Evolutionary conservation across 75 land plant genomes (phyloP).

Genomic region (Pseudotsuga menziesii): DNA sequence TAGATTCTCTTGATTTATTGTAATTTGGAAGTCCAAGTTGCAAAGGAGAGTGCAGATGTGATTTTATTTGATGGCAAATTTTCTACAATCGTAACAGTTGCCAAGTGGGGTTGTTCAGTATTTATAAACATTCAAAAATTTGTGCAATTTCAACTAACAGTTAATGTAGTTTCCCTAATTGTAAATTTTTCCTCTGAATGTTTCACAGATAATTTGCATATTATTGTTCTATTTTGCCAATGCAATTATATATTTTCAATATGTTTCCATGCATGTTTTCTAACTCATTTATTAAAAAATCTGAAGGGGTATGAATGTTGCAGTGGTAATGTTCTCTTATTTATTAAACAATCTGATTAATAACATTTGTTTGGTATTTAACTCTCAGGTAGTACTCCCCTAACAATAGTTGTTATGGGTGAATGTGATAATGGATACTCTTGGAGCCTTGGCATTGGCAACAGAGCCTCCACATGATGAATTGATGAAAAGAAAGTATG

Average conservation of each 20-base stretch:
- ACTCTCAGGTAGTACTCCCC: constrained; percentile 72
- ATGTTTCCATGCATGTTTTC: neutral
- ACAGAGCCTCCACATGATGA: constrained; percentile 95
- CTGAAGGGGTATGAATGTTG: no score
- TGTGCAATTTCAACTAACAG: constrained; percentile 97
- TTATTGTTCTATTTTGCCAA: no score
- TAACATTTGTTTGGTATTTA: neutral
- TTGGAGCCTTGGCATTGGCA: constrained; percentile 90
- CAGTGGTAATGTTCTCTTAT: neutral
- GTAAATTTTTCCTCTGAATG: constrained; percentile 54
- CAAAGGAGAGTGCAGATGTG: constrained; percentile 97
- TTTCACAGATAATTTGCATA: no score
- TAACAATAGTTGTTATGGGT: constrained; percentile 98
- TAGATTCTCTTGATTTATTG: no score
- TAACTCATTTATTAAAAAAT: no score
- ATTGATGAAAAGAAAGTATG: constrained; percentile 70
- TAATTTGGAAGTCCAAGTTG: constrained; percentile 46
- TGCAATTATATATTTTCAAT: neutral
- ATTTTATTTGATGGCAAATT: constrained; percentile 90
- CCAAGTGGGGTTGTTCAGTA: constrained; percentile 97
- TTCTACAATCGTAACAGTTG: constrained; percentile 81
- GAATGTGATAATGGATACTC: constrained; percentile 98
- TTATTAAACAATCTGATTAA: neutral
- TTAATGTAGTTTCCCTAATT: constrained; percentile 84
- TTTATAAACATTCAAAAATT: constrained; percentile 96